Evolutionary conservation across 805 yeast genomes (phyloP), one percentile per base, ranked within the genome.

Genomic region (Saccharomycopsis schoenii): DNA sequence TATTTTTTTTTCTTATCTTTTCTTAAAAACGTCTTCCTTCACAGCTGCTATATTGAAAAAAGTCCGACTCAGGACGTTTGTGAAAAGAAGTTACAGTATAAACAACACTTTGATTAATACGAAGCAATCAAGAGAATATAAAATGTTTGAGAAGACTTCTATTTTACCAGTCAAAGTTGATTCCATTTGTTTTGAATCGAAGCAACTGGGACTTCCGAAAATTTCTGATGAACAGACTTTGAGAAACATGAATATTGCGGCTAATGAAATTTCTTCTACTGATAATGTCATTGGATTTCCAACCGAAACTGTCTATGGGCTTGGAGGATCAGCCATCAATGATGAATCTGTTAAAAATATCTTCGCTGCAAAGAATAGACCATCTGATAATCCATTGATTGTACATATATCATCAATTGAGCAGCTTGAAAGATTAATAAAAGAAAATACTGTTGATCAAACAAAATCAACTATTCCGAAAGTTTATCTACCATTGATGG

Each of bases 261-360:
- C 85, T 0, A 66, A 73, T 1, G 73, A 79, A 15, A 56, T 63
- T n/a, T 37, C 56, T 2, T 12, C 29, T 15, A 43, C 64, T 1
- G 74, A 78, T 43, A 76, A 83, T 34, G 90, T 86, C 0, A 91
- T 94, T 14, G 98, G 93, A 0, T 92, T 94, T 68, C 99, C 99
- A 1, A 89, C 99, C 0, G 99, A 94, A 70, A 94, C 99, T 0
- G 99, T 94, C 0, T 94, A 94, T 71, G 99, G 99, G 0, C 77
- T 94, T 0, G 99, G 97, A 0, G 99, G 94, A 0, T 86, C 92
- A 2, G 88, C 96, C 0, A 74, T 89, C 57, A 79, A 77, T 59
- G 90, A 90, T 59, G 83, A 81, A 4, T 81, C 96, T 0, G 97
- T 92, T 1, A 70, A 73, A 61, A 81, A 85, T 55, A 94, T 94